Base-by-base conservation (phyloP, 106 monocot species). In the Cymbidium sinense region DNA sequence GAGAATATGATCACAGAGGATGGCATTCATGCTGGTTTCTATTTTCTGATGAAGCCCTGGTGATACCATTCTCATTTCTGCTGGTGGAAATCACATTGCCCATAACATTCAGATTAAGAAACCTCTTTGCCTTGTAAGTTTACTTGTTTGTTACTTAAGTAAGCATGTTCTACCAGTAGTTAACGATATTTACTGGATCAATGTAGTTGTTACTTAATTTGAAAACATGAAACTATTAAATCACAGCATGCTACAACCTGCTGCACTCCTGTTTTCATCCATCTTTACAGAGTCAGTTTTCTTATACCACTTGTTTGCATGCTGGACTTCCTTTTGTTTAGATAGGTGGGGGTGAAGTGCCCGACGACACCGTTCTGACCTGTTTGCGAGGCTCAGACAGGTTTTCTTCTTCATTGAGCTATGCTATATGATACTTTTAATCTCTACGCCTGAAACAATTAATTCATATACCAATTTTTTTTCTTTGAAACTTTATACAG, bases 351-450 rank as follows among this genome's bases (percentile, higher is more conserved):
- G 99, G 99, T 37, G 81, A 85, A 31, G 78, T 83, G 80, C 95
- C 99, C 37, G 99, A 99, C 70, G 94, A 99, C 34, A 95, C 99
- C 20, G 70, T 99, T n/a, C 77, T 99, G 79, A 93, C 87, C 18
- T 99, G 95, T 76, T 79, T 92, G 69, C 99, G 99, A 78, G 99
- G 95, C 44, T 88, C 88, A 12, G 94, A 99, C 34, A 99, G 95
- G 99, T 99, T 76, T 47, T 67, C 50, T 47, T 80, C 7, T 23
- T 18, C 37, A 70, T 39, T 76, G 28, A 21, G 12, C 33, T 21
- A 67, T 67, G 13, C 0, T 18, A 67, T 67, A 31, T 17, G 13
- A 36, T 17, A 0, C n/a, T 67, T 29, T 33, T 47, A 13, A 47
- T 13, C 15, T 13, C 0, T 47, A 13, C 47, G 2, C 13, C 13